A percentile compares a stretch with the other conserved stretches of the same genome.
phyloP scores from a whole-genome alignment of 2,329 filamentous ascomycete genomes.

The Fusarium heterosporum region DNA sequence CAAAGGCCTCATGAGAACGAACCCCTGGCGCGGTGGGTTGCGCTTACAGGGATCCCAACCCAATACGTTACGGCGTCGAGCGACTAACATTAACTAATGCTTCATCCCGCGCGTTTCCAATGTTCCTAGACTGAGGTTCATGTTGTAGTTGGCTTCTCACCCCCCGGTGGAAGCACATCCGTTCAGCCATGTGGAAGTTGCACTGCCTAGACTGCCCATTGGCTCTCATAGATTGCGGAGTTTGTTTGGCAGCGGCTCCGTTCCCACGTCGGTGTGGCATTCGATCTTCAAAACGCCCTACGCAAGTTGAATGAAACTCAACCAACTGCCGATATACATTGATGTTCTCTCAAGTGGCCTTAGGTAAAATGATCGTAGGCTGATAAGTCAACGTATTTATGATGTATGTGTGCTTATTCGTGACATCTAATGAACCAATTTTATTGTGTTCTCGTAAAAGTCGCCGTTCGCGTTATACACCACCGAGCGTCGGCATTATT shows the following conservation, averaged over 20 bases:
- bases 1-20: slow-evolving; percentile 19
- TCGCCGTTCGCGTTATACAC: slow-evolving; percentile 44
- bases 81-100: slow-evolving; percentile 12
- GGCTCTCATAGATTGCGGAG: slow-evolving; percentile 35
- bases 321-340: slow-evolving; percentile 31
- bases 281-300: slow-evolving; percentile 9
- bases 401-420: background rate
- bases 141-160: slow-evolving; percentile 22
- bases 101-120: slow-evolving; percentile 27
- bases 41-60: slow-evolving; percentile 1
- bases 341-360: slow-evolving; percentile 8
- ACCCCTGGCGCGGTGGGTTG: slow-evolving; percentile 18
- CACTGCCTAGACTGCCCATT: slow-evolving; percentile 12
- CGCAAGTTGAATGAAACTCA: slow-evolving; percentile 17
- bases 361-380: background rate
- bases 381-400: slow-evolving; percentile 3
- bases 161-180: slow-evolving; percentile 19
- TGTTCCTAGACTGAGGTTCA: slow-evolving; percentile 11
- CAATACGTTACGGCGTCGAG: slow-evolving; percentile 8
- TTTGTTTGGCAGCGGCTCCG: slow-evolving; percentile 44
- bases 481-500: slow-evolving; percentile 43
- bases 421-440: background rate
- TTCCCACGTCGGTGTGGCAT: slow-evolving; percentile 33
- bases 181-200: slow-evolving; percentile 38
- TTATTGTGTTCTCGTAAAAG: background rate